Evolutionary conservation across 2,329 filamentous ascomycete genomes (phyloP).

Genomic region (Epichloe elymi): DNA sequence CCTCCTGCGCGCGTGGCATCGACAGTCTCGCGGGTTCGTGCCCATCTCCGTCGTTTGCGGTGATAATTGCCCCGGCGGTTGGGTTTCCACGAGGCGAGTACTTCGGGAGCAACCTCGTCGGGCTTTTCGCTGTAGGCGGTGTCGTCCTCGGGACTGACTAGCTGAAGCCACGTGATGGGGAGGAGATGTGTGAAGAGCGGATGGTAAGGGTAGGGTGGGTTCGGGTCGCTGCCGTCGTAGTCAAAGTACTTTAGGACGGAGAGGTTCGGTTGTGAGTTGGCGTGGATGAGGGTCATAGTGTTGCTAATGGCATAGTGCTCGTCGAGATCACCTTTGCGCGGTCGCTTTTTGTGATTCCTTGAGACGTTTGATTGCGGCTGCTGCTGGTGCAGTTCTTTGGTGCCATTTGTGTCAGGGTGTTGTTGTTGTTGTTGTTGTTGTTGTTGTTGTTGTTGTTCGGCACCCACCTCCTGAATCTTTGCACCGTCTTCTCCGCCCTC

Average conservation of each 20-base stretch:
- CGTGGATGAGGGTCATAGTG: slow-evolving; percentile 68
- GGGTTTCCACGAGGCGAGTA: slow-evolving; percentile 60
- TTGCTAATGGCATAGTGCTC: slow-evolving; percentile 57
- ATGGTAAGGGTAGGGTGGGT: slow-evolving; percentile 47
- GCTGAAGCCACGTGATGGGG: slow-evolving; percentile 81
- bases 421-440: background rate
- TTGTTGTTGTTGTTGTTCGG: slow-evolving; percentile 1
- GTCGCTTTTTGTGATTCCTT: slow-evolving; percentile 14
- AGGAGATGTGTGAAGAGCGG: slow-evolving; percentile 74
- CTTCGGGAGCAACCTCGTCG: slow-evolving; percentile 41
- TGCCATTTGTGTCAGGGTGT: background rate
- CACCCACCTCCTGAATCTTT: background rate
- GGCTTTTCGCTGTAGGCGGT: slow-evolving; percentile 58
- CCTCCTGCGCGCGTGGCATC: slow-evolving; percentile 60
- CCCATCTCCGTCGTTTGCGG: slow-evolving; percentile 78
- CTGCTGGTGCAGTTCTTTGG: background rate
- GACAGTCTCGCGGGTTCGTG: slow-evolving; percentile 56
- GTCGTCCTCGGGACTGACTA: slow-evolving; percentile 66
- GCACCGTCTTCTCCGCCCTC: slow-evolving; percentile 3
- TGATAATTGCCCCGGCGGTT: slow-evolving; percentile 76
- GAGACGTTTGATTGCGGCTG: slow-evolving; percentile 1
- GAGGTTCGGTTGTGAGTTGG: slow-evolving; percentile 77
- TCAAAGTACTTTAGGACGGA: slow-evolving; percentile 79
- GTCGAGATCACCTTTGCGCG: slow-evolving; percentile 36
- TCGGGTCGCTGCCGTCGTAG: slow-evolving; percentile 59